phyloP scores from a whole-genome alignment of 305 asterid genomes.

The Rubia balearica region DNA sequence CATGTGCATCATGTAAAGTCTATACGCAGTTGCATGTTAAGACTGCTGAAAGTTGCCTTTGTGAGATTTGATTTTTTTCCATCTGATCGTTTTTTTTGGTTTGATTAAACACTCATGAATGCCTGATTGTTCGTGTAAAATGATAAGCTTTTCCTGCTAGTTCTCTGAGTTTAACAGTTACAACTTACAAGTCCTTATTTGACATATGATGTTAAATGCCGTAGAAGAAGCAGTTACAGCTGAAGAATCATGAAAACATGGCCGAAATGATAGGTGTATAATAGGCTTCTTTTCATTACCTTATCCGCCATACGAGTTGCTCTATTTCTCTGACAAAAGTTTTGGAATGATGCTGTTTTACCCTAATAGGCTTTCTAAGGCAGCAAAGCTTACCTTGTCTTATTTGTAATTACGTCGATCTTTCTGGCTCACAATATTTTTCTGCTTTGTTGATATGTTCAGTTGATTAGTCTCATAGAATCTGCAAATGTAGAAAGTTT shows the following conservation, averaged over 20 bases:
- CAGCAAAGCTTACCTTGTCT: not conserved
- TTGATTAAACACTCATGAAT: not conserved
- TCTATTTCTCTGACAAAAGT: not conserved
- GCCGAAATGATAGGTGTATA: not conserved
- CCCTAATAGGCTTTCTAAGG: not conserved
- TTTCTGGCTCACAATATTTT: not conserved
- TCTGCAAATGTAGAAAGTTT: not conserved
- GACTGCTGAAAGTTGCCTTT: not conserved
- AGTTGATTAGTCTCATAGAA: not conserved
- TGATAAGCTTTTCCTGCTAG: not conserved
- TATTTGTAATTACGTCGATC: not conserved
- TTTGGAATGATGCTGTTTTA: not conserved
- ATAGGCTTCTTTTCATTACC: not conserved
- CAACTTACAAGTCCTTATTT: not conserved
- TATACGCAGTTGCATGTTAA: slow-evolving; percentile 1
- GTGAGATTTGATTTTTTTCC: not conserved
- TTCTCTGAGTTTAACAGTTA: not conserved
- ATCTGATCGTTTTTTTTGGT: not conserved
- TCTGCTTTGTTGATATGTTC: not conserved
- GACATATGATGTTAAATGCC: too few relatives aligned
- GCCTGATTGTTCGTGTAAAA: not conserved
- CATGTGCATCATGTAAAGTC: slow-evolving; percentile 9
- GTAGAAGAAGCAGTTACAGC: not conserved
- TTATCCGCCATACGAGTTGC: not conserved
- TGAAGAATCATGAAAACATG: not conserved